Evolutionary conservation across 1,284 basidiomycete species (phyloP).

Genomic region (Ganoderma leucocontextum): DNA sequence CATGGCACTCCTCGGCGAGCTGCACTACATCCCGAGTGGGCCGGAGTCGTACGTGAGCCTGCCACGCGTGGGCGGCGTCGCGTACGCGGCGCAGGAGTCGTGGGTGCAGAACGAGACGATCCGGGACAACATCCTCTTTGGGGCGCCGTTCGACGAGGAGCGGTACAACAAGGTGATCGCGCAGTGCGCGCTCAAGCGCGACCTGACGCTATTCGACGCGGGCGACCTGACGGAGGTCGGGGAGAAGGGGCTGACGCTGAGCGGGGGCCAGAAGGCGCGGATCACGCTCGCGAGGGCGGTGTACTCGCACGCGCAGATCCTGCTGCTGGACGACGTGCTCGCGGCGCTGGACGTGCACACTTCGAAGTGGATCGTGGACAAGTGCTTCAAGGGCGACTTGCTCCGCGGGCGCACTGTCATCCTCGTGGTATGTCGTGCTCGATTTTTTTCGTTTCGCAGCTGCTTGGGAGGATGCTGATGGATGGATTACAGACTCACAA

Average conservation of each 20-base stretch:
- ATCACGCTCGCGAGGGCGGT: slow-evolving; percentile 79
- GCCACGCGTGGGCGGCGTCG: slow-evolving; percentile 69
- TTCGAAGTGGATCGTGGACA: slow-evolving; percentile 78
- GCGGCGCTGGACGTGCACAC: slow-evolving; percentile 74
- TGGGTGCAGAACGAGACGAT: slow-evolving; percentile 60
- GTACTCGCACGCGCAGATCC: slow-evolving; percentile 66
- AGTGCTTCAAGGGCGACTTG: slow-evolving; percentile 76
- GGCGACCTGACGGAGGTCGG: slow-evolving; percentile 80
- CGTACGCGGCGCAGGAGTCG: slow-evolving; percentile 79
- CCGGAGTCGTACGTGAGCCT: slow-evolving; percentile 71
- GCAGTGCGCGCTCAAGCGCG: slow-evolving; percentile 70
- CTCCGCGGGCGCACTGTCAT: slow-evolving; percentile 74
- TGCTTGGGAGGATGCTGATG: not conserved
- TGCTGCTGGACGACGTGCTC: slow-evolving; percentile 72
- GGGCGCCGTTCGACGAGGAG: slow-evolving; percentile 51
- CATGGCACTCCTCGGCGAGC: slow-evolving; percentile 67
- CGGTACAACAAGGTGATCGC: slow-evolving; percentile 59
- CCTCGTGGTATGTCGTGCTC: slow-evolving; percentile 61
- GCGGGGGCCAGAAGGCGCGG: slow-evolving; percentile 80
- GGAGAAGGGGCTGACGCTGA: slow-evolving; percentile 68
- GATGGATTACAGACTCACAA: slow-evolving; percentile 69
- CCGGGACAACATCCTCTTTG: slow-evolving; percentile 56
- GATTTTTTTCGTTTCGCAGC: not conserved
- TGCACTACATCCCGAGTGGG: slow-evolving; percentile 66
- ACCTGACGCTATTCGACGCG: slow-evolving; percentile 72